phyloP scores from a whole-genome alignment of 2,329 filamentous ascomycete species.

The Xylaria sp. region DNA sequence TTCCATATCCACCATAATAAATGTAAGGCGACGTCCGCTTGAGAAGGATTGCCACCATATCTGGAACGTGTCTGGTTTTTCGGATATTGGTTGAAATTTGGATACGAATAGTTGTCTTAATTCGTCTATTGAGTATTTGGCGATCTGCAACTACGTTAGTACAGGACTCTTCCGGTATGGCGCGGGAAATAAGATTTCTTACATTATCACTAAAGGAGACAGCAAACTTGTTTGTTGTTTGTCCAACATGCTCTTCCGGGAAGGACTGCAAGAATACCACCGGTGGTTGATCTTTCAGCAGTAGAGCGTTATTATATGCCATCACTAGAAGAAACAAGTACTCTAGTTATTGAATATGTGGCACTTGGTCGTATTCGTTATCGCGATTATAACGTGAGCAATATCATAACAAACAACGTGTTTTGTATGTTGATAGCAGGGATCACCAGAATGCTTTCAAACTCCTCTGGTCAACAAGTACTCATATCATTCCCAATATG shows the following conservation, averaged over 20 bases:
- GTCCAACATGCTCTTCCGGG: background rate
- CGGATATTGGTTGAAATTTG: conserved; percentile 1
- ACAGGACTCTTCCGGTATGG: background rate
- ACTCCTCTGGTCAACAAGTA: no score
- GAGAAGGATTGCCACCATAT: background rate
- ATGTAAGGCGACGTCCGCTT: background rate
- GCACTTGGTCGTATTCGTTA: background rate
- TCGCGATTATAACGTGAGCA: background rate
- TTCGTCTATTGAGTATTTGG: background rate
- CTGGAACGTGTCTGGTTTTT: conserved; percentile 10
- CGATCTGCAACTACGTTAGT: conserved; percentile 9
- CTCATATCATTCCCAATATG: no score
- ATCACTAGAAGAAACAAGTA: background rate
- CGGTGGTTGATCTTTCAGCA: no score
- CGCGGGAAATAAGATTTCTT: background rate
- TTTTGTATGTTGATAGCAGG: background rate
- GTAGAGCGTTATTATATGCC: background rate
- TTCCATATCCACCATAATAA: conserved; percentile 22
- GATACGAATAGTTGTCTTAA: conserved; percentile 9
- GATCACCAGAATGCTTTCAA: no score
- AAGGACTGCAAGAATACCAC: conserved; percentile 9
- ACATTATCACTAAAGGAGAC: conserved; percentile 21
- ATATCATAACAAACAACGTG: background rate
- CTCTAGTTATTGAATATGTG: background rate
- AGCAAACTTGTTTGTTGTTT: conserved; percentile 19